Evolutionary conservation across 2,329 filamentous ascomycete species (phyloP), one percentile per base, ranked within the genome.

Genomic region (Chrysosphaeria jannelii): DNA sequence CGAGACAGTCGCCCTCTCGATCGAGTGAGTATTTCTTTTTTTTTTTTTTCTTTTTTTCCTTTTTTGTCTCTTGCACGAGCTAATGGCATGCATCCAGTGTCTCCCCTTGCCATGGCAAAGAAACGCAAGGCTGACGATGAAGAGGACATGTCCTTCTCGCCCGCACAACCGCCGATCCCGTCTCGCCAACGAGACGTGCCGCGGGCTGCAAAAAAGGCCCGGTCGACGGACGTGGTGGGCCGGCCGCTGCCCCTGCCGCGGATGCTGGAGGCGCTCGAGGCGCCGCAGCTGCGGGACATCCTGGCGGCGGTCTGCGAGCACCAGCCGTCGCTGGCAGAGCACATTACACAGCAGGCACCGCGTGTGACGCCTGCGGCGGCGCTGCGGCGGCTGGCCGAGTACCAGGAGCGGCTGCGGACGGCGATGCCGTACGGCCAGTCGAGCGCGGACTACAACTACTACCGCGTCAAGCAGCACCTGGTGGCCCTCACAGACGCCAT

Each of bases 241-340:
- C 50, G 57, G 13, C 54, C 54, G 10, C 45, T 64, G 20, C 36
- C 48, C 3, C 47, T 63, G 6, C 51, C 55, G 27, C 68, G 85
- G 37, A 59, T 97, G n/a, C 64, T 97, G 30, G 81, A 97, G 47
- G 93, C 85, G 1, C 61, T 97, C 21, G 75, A 88, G 37, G 68
- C 67, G 29, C 60, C 72, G 28, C 74, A 88, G 33, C 57, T 97
- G 37, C 67, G 81, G 34, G 64, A 62, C 17, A 66, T 91, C 2
- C 57, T 97, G n/a, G 74, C 79, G 41, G 68, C 71, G 25, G 72
- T 97, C 39, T 91, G 79, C 48, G 72, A 89, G 37, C 64, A 71
- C 34, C 76, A 89, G 39, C 76, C 79, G 4, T 66, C 72, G 32
- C n/a, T n/a, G n/a, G n/a, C n/a, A n/a, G n/a, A n/a, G n/a, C 16